These are phyloP conservation scores for Telfairia occidentalis DNA, from an alignment of 331 rosid genomes.

Conservation along the genomic window DNA sequence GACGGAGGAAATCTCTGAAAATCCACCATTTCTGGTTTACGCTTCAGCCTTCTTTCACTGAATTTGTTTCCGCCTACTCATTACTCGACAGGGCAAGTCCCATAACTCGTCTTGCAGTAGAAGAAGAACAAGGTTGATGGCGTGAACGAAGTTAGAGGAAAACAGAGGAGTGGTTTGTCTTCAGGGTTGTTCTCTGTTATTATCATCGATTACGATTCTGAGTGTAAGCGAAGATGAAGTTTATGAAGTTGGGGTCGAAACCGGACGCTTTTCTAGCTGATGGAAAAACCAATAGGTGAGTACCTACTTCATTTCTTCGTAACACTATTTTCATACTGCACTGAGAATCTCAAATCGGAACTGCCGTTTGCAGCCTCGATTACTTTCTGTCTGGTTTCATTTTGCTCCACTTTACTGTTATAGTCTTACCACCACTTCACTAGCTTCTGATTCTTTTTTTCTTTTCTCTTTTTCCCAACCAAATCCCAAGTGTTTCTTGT, in stretches of 20 bases:
- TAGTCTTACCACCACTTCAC: background rate
- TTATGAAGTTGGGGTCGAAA: conserved; percentile 92
- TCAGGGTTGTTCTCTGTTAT: too few species aligned
- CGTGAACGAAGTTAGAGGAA: conserved; percentile 11
- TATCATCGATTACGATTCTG: too few species aligned
- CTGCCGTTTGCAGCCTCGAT: background rate
- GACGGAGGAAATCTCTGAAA: conserved; percentile 10
- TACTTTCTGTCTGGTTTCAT: background rate
- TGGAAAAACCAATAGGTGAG: conserved; percentile 62
- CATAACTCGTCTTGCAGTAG: background rate
- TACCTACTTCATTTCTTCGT: background rate
- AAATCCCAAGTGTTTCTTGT: background rate
- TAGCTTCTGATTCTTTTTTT: background rate
- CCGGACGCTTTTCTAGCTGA: conserved; percentile 80
- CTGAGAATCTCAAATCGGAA: background rate
- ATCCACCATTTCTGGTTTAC: conserved; percentile 17
- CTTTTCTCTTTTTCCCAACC: background rate
- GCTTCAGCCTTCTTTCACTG: background rate
- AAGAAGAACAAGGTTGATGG: conserved; percentile 5
- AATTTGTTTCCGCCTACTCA: background rate
- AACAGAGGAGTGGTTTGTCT: conserved; percentile 9
- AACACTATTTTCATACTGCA: background rate
- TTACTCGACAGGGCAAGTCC: conserved; percentile 1
- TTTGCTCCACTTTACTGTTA: background rate
- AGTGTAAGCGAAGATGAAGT: conserved; percentile 88